Base-by-base conservation (phyloP, 495 filamentous ascomycete genomes). In the Trichoderma orchidacearum region DNA sequence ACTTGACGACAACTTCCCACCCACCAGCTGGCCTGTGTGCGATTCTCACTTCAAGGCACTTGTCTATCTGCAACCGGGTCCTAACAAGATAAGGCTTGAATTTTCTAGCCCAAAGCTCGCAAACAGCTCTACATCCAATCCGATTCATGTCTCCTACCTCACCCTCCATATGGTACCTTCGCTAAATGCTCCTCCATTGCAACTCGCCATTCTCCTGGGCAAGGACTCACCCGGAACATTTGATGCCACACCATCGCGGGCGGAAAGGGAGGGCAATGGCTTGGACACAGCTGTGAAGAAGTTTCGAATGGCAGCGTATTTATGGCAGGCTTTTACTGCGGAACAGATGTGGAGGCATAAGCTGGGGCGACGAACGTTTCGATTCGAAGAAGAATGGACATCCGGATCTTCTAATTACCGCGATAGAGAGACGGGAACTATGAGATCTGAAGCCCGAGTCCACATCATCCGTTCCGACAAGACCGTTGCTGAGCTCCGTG, bases 291-390 rank as follows among this genome's bases (percentile, higher is more conserved):
- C 91, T 0, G 78, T 93, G 60, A 78, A 80, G 56, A 96, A 96
- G 68, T 95, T 88, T 63, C 80, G 89, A 55, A 94, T 90, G 83
- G 84, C 89, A 23, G 90, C 89, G 17, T 94, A 96, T 66, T 76
- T 96, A 2, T 96, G 91, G 91, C 91, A 96, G 66, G 89, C 90
- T 7, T 96, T 93, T 64, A 96, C 91, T 0, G 88, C 86, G 12
- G 90, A 95, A 64, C 90, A 96, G 65, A 96, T 96, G 90, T 85
- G 80, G 67, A 86, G 89, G 57, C 85, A 92, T 67, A 84, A 82
- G 48, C 79, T 96, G 54, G 89, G 89, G 3, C 79, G 91, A 27
- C 80, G 91, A 23, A 86, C 82, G 48, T 95, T 95, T 65, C 77
- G 90, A 38, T 88, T 92, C 60, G 91, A 96, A 55, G 91, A 96